Base-by-base conservation (phyloP, 805 yeast genomes). In the Metschnikowia proteae region DNA sequence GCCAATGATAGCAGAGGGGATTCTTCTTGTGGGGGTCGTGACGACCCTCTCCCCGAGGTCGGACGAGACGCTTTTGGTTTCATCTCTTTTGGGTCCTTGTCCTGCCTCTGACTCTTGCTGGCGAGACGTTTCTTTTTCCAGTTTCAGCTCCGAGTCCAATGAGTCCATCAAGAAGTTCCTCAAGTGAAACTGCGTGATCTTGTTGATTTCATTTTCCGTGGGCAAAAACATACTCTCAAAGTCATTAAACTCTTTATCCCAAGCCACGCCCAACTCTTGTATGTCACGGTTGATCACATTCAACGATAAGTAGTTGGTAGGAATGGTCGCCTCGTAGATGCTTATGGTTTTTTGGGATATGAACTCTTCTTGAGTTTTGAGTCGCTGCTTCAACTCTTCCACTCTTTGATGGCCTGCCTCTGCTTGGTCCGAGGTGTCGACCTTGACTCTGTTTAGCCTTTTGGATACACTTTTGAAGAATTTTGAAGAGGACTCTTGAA, bases 161-260 rank as follows among this genome's bases (percentile, higher is more conserved):
- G 74, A 76, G 47, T 83, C 90, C 59, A 80, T 67, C 56, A 92
- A 83, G 43, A 91, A 74, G 55, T 84, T 86, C 51, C 83, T 81
- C 59, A 92, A 70, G 61, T 92, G 98, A 57, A 84, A 84, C 3
- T 96, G 86, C 1, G 99, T 91, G 38, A 94, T 87, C 53, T 88
- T 76, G 4, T 96, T 83, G 56, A 94, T 87, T 74, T 94, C 99
- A 59, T 84, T 88, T 64, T 94, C 98, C 6, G 96, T 82, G 1
- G 98, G 98, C 51, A 92, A 76, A 61, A 79, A 94, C 22, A 76
- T 75, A 38, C 77, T 76, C 51, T 88, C 97, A 68, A 94, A 92
- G 6, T 81, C 86, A 33, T 81, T 76, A 59, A 94, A 90, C 49
- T 85, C 96, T 23, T 67, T 58, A 65, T 92, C 96, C 98, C 98